These are phyloP conservation scores for Tuber melanosporum DNA, from an alignment of 495 filamentous ascomycete genomes.

Conservation along the genomic window DNA sequence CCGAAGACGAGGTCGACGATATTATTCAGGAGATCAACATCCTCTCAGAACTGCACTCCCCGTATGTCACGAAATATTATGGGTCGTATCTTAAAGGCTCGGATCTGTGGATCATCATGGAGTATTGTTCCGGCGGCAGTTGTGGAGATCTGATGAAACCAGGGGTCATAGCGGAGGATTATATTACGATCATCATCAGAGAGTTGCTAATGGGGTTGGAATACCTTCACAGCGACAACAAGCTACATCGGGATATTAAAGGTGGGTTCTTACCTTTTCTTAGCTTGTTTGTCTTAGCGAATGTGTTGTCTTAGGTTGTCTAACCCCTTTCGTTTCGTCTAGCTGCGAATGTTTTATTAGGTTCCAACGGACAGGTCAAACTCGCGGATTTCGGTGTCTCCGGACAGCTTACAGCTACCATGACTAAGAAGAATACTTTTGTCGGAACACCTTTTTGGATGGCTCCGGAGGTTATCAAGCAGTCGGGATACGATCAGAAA, in stretches of 20 bases:
- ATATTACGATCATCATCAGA: conserved; percentile 90
- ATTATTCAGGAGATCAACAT: conserved; percentile 97
- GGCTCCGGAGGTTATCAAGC: conserved; percentile 97
- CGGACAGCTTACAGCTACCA: conserved; percentile 92
- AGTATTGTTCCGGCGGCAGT: conserved; percentile 88
- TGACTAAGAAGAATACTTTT: conserved; percentile 95
- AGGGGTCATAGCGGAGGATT: conserved; percentile 79
- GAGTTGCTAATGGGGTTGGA: conserved; percentile 85
- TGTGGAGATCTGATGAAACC: conserved; percentile 94
- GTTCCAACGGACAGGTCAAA: conserved; percentile 85
- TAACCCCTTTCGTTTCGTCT: conserved; percentile 5
- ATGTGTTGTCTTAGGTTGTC: conserved; percentile 7
- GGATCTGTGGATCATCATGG: conserved; percentile 99
- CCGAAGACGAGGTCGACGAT: conserved; percentile 94
- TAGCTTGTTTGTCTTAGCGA: conserved; percentile 4
- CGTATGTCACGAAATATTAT: conserved; percentile 92
- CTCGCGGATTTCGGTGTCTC: conserved; percentile 97
- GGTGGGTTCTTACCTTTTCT: conserved; percentile 22
- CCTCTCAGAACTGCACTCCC: conserved; percentile 85
- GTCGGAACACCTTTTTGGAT: conserved; percentile 99
- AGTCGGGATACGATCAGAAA: conserved; percentile 93
- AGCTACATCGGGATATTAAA: conserved; percentile 96
- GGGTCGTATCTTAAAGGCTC: conserved; percentile 88
- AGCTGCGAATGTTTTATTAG: conserved; percentile 84
- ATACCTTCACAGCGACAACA: conserved; percentile 89